Evolutionary conservation across 2,329 filamentous ascomycete genomes (phyloP).

Genomic region (Botrytis fragariae): DNA sequence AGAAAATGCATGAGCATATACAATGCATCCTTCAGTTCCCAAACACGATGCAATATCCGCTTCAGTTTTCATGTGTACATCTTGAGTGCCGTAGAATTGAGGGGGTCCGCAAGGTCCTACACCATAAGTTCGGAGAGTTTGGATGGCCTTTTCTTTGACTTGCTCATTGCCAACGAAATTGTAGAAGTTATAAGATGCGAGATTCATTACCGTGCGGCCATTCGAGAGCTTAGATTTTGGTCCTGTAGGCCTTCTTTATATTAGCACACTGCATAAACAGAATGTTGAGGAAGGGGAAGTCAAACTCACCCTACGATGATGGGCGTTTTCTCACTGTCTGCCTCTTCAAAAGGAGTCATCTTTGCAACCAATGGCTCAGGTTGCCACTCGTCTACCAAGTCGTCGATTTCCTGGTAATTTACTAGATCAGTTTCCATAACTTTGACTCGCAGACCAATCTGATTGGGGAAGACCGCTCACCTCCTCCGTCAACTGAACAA

Average conservation of each 20-base stretch:
- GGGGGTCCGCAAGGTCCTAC: conserved; percentile 96
- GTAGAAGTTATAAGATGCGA: conserved; percentile 96
- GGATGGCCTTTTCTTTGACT: conserved; percentile 92
- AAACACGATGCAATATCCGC: conserved; percentile 88
- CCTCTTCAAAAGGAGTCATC: conserved; percentile 71
- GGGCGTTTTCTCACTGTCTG: conserved; percentile 79
- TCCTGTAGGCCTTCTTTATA: conserved; percentile 66
- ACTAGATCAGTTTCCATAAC: conserved; percentile 17
- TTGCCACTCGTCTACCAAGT: conserved; percentile 93
- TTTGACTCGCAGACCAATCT: not conserved
- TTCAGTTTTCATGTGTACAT: conserved; percentile 97
- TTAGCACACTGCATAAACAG: conserved; percentile 18
- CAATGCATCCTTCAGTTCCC: conserved; percentile 83
- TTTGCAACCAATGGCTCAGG: conserved; percentile 85
- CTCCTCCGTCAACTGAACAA: conserved; percentile 85
- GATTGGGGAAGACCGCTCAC: conserved; percentile 39
- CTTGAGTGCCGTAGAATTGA: conserved; percentile 97
- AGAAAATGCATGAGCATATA: conserved; percentile 94
- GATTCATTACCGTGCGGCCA: conserved; percentile 87
- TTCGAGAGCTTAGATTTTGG: conserved; percentile 86
- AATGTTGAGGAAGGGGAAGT: not conserved
- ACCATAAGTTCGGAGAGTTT: conserved; percentile 90
- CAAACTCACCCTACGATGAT: conserved; percentile 76
- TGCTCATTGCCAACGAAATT: conserved; percentile 92
- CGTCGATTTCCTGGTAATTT: conserved; percentile 74